Base-by-base conservation (phyloP, 2,329 filamentous ascomycete genomes). In the Colletotrichum sublineola region DNA sequence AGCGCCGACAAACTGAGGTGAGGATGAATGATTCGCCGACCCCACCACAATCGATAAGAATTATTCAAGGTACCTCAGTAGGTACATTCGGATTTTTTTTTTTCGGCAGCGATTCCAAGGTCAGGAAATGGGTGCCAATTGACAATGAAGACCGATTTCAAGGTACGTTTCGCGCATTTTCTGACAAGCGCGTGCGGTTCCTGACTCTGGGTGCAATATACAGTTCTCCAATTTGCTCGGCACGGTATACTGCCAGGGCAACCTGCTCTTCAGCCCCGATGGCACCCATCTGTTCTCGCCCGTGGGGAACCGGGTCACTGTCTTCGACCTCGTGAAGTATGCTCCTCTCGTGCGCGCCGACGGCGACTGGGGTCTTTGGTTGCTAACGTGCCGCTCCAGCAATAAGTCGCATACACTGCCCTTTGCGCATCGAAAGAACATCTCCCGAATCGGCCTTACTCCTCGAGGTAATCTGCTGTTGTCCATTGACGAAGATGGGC, bases 71-170 rank as follows among this genome's bases (percentile, higher is more conserved):
- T 38, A 15, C 20, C 20, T 11, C 4, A 12, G 55, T 40, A 57
- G 55, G 55, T 57, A 57, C 36, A n/a, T 40, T n/a, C 55, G 55
- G 55, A 38, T 56, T 57, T 57, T 57, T 57, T 29, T 52, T 66
- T 68, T 63, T 71, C 63, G 40, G 67, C 55, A 67, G 57, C 50
- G 46, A 42, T 61, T 67, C 24, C 58, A 61, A 62, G 64, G 62
- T 55, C 58, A 74, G 50, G 72, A 66, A 75, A 82, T 82, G 81
- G 80, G 78, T 78, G 78, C 76, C 76, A 79, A 79, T 78, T 82
- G 81, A 91, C 83, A 82, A 99, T 99, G 96, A 99, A 98, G 93
- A 98, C 95, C 77, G 96, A 98, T 85, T 99, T 98, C 84, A 97
- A 96, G 91, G 96, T 97, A 84, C 75, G 82, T 71, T 72, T 65